Evolutionary conservation across 1,284 basidiomycete genomes (phyloP).

Genomic region (Boletus semigastroideus): DNA sequence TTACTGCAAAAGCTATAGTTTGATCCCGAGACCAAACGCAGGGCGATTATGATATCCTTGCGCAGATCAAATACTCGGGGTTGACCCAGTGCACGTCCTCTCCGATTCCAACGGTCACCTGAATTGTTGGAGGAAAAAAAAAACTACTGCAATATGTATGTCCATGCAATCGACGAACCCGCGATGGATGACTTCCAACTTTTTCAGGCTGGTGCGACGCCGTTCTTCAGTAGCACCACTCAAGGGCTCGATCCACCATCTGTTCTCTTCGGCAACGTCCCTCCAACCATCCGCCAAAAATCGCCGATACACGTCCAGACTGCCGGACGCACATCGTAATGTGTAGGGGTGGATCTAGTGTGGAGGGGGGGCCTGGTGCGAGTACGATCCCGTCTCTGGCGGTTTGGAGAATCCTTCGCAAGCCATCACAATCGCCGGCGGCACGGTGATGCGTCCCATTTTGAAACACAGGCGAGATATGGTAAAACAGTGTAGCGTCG

Average conservation of each 20-base stretch:
- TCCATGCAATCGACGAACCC: slow-evolving; percentile 41
- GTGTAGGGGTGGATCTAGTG: slow-evolving; percentile 45
- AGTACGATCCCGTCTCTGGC: slow-evolving; percentile 20
- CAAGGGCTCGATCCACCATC: slow-evolving; percentile 65
- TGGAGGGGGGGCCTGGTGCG: slow-evolving; percentile 47
- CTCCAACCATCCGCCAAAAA: slow-evolving; percentile 59
- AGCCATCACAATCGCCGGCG: slow-evolving; percentile 59
- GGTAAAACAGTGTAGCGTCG: slow-evolving; percentile 62
- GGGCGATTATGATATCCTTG: too few species aligned
- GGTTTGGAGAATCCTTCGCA: slow-evolving; percentile 49
- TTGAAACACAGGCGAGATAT: slow-evolving; percentile 75
- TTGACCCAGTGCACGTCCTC: background rate
- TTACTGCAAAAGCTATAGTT: background rate
- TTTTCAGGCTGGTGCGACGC: slow-evolving; percentile 39
- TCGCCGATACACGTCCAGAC: slow-evolving; percentile 38
- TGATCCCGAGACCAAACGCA: too few species aligned
- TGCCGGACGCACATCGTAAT: slow-evolving; percentile 39
- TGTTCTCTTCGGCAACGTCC: slow-evolving; percentile 46
- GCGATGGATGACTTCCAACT: slow-evolving; percentile 39
- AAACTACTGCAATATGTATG: background rate
- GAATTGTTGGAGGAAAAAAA: background rate
- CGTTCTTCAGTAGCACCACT: slow-evolving; percentile 47
- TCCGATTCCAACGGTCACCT: background rate
- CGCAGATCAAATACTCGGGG: slow-evolving; percentile 1
- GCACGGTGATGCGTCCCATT: slow-evolving; percentile 71